Conservation (phyloP, 208 protist species). For the Acanthamoeba triangularis region DNA sequence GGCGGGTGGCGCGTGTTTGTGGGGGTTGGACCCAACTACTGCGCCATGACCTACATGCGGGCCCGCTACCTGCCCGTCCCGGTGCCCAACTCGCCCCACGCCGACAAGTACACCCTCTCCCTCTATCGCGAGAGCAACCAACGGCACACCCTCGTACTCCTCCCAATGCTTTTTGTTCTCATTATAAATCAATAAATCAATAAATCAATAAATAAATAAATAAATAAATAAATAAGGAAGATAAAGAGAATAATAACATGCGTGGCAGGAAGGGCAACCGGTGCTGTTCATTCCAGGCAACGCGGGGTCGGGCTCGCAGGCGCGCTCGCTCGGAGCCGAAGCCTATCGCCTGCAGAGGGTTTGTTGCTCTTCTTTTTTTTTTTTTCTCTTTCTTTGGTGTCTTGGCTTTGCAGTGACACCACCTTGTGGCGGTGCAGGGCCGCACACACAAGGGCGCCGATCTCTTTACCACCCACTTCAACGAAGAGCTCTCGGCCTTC, state of each 20-base stretch:
- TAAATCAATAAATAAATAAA: too few relatives aligned
- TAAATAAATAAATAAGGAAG: not conserved
- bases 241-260: not conserved
- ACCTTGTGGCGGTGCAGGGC: too few relatives aligned
- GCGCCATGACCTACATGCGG: conserved; percentile 65
- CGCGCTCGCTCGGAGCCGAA: conserved; percentile 44
- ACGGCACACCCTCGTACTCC: not conserved
- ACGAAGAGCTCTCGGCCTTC: conserved; percentile 74
- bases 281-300: conserved; percentile 78
- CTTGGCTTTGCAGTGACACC: too few relatives aligned
- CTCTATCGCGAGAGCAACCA: conserved; percentile 1
- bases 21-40: conserved; percentile 45
- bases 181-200: not conserved
- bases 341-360: not conserved
- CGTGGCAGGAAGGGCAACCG: not conserved
- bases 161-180: not conserved
- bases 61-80: conserved; percentile 20
- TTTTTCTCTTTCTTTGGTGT: too few relatives aligned
- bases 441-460: conserved; percentile 4
- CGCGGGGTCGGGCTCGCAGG: conserved; percentile 13
- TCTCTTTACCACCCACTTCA: conserved; percentile 65
- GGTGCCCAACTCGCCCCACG: conserved; percentile 1
- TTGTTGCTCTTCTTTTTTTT: too few relatives aligned
- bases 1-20: conserved; percentile 36
- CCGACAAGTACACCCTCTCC: not conserved